Evolutionary conservation across 495 filamentous ascomycete genomes (phyloP), one percentile per base, ranked within the genome.

Genomic region (Neurospora africana): DNA sequence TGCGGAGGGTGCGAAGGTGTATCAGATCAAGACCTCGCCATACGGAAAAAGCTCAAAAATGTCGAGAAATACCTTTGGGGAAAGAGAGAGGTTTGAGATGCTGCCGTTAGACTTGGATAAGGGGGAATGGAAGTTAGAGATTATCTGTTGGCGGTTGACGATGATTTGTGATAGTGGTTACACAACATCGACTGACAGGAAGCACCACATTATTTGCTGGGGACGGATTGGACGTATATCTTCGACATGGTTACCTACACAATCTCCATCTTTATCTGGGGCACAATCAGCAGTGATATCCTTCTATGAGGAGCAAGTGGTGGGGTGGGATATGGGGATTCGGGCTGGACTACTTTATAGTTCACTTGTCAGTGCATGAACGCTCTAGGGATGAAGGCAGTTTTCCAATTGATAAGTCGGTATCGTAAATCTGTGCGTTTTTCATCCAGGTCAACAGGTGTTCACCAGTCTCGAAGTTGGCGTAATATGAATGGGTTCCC

Each of bases 1-100:
- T 83, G 81, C 43, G 79, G 79, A 17, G 77, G 73, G 10, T 83
- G 81, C 36, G 39, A 19, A 7, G 72, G 74, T 1, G 40, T 81
- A 38, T 44, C 75, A 2, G 75, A 79, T 21, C 68, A 72, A 2
- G 76, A 78, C 3, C 36, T 78, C 9, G 5, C 53, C 2, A 61
- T 61, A 15, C 19, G 17, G 27, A 30, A 61, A 3, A 61, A 61
- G 15, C 1, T n/a, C 1, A 23, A 27, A 27, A 23, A 53, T 21
- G 19, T n/a, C 5, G 53, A 17, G 53, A 33, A 15, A 61, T 53
- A 17, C 23, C 10, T 27, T 11, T 61, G 53, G 53, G n/a, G n/a
- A n/a, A n/a, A n/a, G n/a, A n/a, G n/a, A n/a, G n/a, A n/a, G n/a
- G n/a, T n/a, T n/a, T n/a, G n/a, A n/a, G n/a, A n/a, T n/a, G n/a